Percentiles rank a stretch among this genome's conserved stretches.
phyloP scores from a whole-genome alignment of 306 rosid species.

The Nissolia schottii region DNA sequence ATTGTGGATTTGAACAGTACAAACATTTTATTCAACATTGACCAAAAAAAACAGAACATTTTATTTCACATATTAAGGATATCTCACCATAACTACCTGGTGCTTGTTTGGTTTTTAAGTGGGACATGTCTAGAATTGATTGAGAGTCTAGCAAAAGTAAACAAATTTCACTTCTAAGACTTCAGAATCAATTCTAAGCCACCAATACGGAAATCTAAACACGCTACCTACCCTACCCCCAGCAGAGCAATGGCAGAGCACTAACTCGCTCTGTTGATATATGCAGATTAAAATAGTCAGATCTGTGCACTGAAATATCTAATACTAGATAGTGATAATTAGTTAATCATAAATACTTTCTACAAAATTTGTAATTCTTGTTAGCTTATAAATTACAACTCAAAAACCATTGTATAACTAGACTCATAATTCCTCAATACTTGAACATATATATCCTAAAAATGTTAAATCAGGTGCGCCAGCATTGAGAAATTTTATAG shows the following conservation, averaged over 20 bases:
- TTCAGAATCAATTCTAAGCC: no score
- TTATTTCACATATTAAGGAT: neutral
- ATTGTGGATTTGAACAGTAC: neutral
- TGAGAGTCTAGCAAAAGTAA: no score
- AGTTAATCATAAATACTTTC: neutral
- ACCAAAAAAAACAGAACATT: no score
- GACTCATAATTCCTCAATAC: neutral
- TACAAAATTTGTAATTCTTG: neutral
- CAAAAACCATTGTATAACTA: neutral
- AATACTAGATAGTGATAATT: neutral
- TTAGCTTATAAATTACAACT: neutral
- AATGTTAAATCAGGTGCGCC: neutral
- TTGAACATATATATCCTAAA: neutral
- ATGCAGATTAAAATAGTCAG: neutral
- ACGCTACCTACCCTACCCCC: no score
- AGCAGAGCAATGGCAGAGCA: neutral
- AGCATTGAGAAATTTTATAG: neutral
- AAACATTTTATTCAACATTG: neutral
- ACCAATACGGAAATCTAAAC: no score
- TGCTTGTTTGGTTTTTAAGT: no score
- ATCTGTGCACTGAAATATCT: neutral
- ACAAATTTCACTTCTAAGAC: no score
- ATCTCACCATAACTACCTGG: neutral
- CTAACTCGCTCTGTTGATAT: neutral
- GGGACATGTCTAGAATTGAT: no score